Evolutionary conservation across 768 basidiomycete genomes (phyloP).

Genomic region (Mycena venus): DNA sequence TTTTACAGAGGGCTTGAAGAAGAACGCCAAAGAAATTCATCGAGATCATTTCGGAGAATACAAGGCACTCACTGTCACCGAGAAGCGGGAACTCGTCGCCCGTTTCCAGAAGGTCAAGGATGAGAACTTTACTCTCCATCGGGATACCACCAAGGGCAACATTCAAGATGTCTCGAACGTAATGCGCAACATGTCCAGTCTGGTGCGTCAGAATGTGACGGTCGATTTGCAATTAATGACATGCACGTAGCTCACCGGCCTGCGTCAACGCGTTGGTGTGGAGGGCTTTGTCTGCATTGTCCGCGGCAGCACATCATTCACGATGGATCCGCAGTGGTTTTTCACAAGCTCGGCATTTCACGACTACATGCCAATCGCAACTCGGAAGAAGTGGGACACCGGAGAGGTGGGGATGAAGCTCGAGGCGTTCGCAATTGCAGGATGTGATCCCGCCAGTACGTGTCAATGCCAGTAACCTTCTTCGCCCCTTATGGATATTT

Average conservation of each 20-base stretch:
- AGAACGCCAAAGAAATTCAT: background rate
- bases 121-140: background rate
- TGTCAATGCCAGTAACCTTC: too few species aligned
- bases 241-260: slow-evolving; percentile 3
- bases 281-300: slow-evolving; percentile 44
- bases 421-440: slow-evolving; percentile 32
- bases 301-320: slow-evolving; percentile 23
- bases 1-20: background rate
- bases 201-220: slow-evolving; percentile 23
- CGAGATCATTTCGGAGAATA: slow-evolving; percentile 18
- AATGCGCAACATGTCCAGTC: slow-evolving; percentile 6
- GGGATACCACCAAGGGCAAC: too few species aligned
- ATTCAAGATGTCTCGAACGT: background rate
- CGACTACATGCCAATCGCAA: slow-evolving; percentile 34
- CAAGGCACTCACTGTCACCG: too few species aligned
- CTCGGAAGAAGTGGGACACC: slow-evolving; percentile 8
- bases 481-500: too few species aligned
- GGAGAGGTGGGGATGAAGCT: slow-evolving; percentile 25
- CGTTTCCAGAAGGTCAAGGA: too few species aligned
- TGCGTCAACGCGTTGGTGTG: slow-evolving; percentile 32
- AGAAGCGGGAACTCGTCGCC: too few species aligned
- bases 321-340: slow-evolving; percentile 37
- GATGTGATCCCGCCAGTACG: slow-evolving; percentile 25
- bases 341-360: slow-evolving; percentile 32
- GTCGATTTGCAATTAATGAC: background rate